phyloP scores from a whole-genome alignment of 1,139 yeast genomes.

The Scheffersomyces segobiensis region DNA sequence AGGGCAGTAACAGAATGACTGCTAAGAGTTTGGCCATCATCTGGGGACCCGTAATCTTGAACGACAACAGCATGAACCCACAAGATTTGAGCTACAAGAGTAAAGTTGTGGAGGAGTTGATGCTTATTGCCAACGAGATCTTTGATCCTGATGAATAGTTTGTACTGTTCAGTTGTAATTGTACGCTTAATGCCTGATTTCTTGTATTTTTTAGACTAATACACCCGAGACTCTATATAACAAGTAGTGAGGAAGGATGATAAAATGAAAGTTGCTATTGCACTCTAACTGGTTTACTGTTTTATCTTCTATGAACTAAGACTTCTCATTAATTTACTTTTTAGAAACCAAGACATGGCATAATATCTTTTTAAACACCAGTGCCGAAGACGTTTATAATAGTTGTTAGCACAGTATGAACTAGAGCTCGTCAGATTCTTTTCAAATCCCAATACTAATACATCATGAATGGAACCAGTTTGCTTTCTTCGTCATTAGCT shows the following conservation, averaged over 20 bases:
- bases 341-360: background rate
- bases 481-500: slow-evolving; percentile 9
- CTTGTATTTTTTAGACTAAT: background rate
- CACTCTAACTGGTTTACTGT: background rate
- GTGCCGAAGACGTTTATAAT: background rate
- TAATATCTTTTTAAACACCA: too few species aligned
- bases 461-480: slow-evolving; percentile 14
- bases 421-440: background rate
- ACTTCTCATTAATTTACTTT: background rate
- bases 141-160: slow-evolving; percentile 65
- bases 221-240: background rate
- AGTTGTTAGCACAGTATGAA: background rate
- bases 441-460: slow-evolving; percentile 2
- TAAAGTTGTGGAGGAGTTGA: slow-evolving; percentile 78
- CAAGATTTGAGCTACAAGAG: slow-evolving; percentile 83
- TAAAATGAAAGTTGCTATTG: background rate
- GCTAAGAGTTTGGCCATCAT: slow-evolving; percentile 77
- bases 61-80: slow-evolving; percentile 61
- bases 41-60: slow-evolving; percentile 91
- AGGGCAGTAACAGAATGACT: slow-evolving; percentile 74
- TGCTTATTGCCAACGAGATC: slow-evolving; percentile 81
- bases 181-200: background rate
- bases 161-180: background rate
- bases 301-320: background rate
- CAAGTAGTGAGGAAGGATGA: background rate